Evolutionary conservation across 768 basidiomycete species (phyloP).

Genomic region (Pilatotrama ljubarskyi): DNA sequence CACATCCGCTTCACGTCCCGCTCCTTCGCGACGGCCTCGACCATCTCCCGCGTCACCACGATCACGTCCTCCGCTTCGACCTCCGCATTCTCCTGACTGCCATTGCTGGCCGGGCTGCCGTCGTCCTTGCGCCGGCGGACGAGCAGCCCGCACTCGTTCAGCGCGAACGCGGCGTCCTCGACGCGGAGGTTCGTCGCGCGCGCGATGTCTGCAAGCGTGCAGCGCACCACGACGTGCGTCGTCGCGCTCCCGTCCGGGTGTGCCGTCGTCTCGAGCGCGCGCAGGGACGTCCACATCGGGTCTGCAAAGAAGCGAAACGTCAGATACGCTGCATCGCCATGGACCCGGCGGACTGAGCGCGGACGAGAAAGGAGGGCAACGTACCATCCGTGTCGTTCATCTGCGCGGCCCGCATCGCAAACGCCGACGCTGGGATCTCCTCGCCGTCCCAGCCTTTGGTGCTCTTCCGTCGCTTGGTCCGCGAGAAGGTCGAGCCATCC

Average conservation of each 20-base stretch:
- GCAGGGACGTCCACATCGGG: conserved; percentile 51
- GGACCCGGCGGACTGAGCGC: no score
- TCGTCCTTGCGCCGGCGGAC: conserved; percentile 38
- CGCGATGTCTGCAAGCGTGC: conserved; percentile 78
- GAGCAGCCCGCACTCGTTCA: conserved; percentile 85
- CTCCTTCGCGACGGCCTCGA: conserved; percentile 65
- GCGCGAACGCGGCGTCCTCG: conserved; percentile 86
- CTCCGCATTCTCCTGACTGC: conserved; percentile 25
- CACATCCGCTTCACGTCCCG: conserved; percentile 72
- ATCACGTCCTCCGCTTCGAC: conserved; percentile 50
- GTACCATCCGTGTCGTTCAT: conserved; percentile 25
- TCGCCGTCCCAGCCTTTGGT: conserved; percentile 80
- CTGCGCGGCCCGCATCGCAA: conserved; percentile 18
- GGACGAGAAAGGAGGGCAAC: conserved; percentile 3
- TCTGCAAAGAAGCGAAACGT: conserved; percentile 37
- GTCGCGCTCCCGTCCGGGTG: conserved; percentile 69
- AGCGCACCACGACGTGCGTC: conserved; percentile 64
- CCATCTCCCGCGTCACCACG: conserved; percentile 62
- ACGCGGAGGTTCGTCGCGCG: conserved; percentile 75
- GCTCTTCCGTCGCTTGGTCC: conserved; percentile 47
- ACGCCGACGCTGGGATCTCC: conserved; percentile 29
- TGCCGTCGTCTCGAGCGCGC: conserved; percentile 56
- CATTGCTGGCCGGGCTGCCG: conserved; percentile 17
- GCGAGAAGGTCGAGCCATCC: conserved; percentile 17
- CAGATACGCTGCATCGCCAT: not conserved